Evolutionary conservation across 371 early-diverging fungal genomes (phyloP), one percentile per base, ranked within the genome.

Genomic region (Conidiobolus incongruus): DNA sequence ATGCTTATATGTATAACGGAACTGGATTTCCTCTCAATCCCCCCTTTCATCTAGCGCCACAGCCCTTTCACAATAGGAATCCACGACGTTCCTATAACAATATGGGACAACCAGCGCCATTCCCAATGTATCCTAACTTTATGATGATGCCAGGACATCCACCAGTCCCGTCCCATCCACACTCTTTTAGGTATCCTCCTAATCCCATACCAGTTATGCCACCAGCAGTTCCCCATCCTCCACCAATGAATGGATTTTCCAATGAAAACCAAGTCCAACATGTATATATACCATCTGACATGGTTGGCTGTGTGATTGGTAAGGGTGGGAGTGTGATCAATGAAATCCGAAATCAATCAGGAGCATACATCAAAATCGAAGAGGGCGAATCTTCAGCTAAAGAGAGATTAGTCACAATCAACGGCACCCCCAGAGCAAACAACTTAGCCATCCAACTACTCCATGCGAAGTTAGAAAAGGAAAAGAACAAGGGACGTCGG

Each of bases 301-400:
- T 81, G 75, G 83, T 83, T 20, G 86, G 88, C 7, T 72, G 76
- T 40, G 72, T 87, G 38, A 87, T 87, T 57, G 88, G 88, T 49
- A 82, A 81, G 52, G 75, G 75, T 1, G 88, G 88, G n/a, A 62
- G 62, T 26, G 77, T 75, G 55, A 85, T 85, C 52, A 83, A 81
- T 50, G 82, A 82, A 47, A 77, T 88, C 32, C 68, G 86, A 40
- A 66, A 72, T 30, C 47, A 67, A 38, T 73, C 77, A 38, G 82
- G 85, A 19, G 75, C 77, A 41, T 72, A 77, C 48, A 77, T 85
- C 59, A 75, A 74, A 52, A 74, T 80, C 48, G 72, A 70, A 8
- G 78, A 77, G 46, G 65, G 68, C 16, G 60, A 59, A 32, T 62
- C 59, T 41, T 52, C 53, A 30, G 52, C 60, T n/a, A 66, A 70